Base-by-base conservation (phyloP, 2,329 filamentous ascomycete species). In the Aspergillus phoenicis region DNA sequence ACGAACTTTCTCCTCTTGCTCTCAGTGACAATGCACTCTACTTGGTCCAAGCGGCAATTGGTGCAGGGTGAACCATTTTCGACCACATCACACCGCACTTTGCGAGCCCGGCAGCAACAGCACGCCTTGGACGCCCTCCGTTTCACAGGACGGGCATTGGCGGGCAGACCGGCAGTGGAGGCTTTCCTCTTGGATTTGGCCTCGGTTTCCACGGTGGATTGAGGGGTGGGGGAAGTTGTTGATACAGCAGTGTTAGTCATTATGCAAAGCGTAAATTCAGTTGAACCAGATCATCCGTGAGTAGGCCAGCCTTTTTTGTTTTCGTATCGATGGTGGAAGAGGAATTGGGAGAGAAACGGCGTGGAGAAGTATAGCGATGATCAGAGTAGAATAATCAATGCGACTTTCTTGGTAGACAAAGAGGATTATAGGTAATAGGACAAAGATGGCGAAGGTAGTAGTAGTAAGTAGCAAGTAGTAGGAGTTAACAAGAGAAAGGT, bases 31-130 rank as follows among this genome's bases (percentile, higher is more conserved):
- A 89, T 71, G 65, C 81, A 83, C 65, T 80, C 77, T 49, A 83
- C 80, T 64, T 81, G 80, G 61, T 83, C 81, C 66, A 82, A 69
- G 22, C 91, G 84, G 79, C 92, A 96, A 77, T 96, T 96, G 59
- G 91, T 93, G 76, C 92, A 96, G 1, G 92, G 92, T 47, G 89
- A 89, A 52, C 90, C 89, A 75, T 87, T 86, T 76, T 96, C 92
- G 61, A 95, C 92, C 59, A 97, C 93, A 80, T 97, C 93, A 81
- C 93, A 97, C 60, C 93, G 87, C 45, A 97, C 93, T 76, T 97
- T 97, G 73, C 93, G 88, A 60, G 90, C 88, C 70, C 93, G 86
- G 78, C 93, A 97, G 69, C 90, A 92, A 64, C 92, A 91, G 75
- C 93, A 97, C 17, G 93, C 93, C 69, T 94, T 91, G 8, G 93